phyloP scores from a whole-genome alignment of 768 basidiomycete genomes.

The Gloeophyllum trabeum region DNA sequence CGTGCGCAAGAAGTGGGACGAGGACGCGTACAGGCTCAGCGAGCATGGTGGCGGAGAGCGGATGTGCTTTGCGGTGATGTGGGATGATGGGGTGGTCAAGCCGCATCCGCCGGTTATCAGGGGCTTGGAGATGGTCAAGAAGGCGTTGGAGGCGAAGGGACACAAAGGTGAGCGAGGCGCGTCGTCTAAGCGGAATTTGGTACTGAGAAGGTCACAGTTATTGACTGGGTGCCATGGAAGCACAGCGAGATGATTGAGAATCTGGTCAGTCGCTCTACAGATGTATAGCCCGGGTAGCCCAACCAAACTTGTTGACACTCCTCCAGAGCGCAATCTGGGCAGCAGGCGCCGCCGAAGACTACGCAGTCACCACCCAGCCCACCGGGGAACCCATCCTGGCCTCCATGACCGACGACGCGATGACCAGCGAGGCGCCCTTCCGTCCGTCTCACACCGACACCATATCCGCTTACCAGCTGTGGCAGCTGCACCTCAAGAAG shows the following conservation, averaged over 20 bases:
- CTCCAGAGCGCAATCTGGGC: constrained; percentile 13
- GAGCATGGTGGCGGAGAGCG: constrained; percentile 32
- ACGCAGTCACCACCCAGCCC: constrained; percentile 5
- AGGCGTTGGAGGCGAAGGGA: constrained; percentile 47
- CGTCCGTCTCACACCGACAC: background rate
- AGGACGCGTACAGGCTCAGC: constrained; percentile 29
- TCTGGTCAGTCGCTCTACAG: constrained; percentile 21
- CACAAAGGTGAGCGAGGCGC: constrained; percentile 39
- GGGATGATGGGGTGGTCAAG: constrained; percentile 46
- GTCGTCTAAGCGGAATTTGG: background rate
- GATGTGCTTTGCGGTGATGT: constrained; percentile 47
- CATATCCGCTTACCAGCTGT: constrained; percentile 47
- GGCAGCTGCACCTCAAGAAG: constrained; percentile 51
- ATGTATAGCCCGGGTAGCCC: background rate
- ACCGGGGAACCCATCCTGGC: constrained; percentile 15
- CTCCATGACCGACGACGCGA: constrained; percentile 9
- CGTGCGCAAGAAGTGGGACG: constrained; percentile 35
- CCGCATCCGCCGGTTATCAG: constrained; percentile 59
- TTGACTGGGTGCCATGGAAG: constrained; percentile 55
- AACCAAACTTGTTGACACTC: background rate
- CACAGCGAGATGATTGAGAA: constrained; percentile 33
- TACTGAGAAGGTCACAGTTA: constrained; percentile 28
- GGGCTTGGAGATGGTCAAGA: constrained; percentile 43
- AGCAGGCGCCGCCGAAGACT: constrained; percentile 12
- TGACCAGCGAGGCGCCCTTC: constrained; percentile 12